A percentile compares a stretch with the other conserved stretches of the same genome.
Evolutionary conservation across 2,329 filamentous ascomycete genomes (phyloP).

Genomic region (Taxawa tesnikishii): DNA sequence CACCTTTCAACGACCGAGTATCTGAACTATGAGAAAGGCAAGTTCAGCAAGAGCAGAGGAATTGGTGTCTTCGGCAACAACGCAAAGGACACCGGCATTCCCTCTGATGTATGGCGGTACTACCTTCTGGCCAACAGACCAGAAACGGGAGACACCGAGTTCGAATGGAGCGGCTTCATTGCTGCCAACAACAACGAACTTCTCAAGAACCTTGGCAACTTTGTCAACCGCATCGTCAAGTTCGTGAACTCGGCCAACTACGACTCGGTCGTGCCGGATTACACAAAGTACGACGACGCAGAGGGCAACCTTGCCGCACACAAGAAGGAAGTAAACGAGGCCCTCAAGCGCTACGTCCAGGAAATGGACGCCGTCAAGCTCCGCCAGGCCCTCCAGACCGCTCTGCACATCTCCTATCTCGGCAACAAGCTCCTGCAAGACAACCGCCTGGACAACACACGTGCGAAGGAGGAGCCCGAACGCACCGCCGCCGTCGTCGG

Average conservation of each 20-base stretch:
- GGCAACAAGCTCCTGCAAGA: conserved; percentile 50
- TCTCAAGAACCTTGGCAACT: conserved; percentile 57
- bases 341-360: conserved; percentile 54
- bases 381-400: conserved; percentile 50
- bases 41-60: conserved; percentile 84
- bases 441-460: conserved; percentile 48
- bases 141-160: conserved; percentile 77
- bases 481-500: conserved; percentile 55
- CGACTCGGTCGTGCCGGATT: conserved; percentile 56
- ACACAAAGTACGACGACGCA: conserved; percentile 20
- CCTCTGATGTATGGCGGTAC: conserved; percentile 84
- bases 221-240: conserved; percentile 48
- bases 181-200: conserved; percentile 80
- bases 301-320: conserved; percentile 22
- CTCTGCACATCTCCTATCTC: conserved; percentile 53
- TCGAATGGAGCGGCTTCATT: conserved; percentile 79
- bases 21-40: conserved; percentile 76
- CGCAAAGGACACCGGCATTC: conserved; percentile 73
- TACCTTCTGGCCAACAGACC: conserved; percentile 78
- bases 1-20: conserved; percentile 85
- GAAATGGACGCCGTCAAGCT: conserved; percentile 62
- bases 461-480: conserved; percentile 47
- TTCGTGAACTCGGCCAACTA: conserved; percentile 61
- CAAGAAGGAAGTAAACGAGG: conserved; percentile 50
- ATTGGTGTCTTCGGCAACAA: conserved; percentile 88